Base-by-base conservation (phyloP, 495 filamentous ascomycete species). In the Astrothelium macrocarpum region DNA sequence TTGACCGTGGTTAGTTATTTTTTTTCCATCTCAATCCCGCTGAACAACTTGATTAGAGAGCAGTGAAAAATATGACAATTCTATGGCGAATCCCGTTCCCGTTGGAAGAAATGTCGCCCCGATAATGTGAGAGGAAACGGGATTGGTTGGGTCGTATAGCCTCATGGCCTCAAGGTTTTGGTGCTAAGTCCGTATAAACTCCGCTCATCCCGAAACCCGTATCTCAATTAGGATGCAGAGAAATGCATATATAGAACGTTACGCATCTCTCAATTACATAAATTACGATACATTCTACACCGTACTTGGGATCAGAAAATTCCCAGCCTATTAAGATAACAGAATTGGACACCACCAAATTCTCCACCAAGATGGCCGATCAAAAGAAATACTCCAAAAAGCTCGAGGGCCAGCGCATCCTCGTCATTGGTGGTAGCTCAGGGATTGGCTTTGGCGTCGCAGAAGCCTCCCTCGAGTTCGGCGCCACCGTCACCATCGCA, bases 381-480 rank as follows among this genome's bases (percentile, higher is more conserved):
- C 65, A 69, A 65, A 60, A 66, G 39, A 71, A 71, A 53, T 71
- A 71, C 59, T 66, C 66, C 0, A 60, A 71, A 20, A 71, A 71
- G 68, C 64, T 71, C 53, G 59, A 64, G 32, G 66, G 59, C 31
- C 36, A 56, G 16, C 62, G 62, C 39, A 66, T 71, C 43, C 36
- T 71, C 29, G 62, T 71, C 29, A 66, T 71, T 23, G 68, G 68
- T 18, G 68, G 68, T 1, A 64, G 63, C 1, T 71, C 61, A 70
- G 74, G 74, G 64, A 71, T 76, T 32, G 74, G 74, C 56, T 75
- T 62, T 63, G 69, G 62, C 65, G 70, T 76, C 59, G 74, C 74
- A 62, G 71, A 73, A 68, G 73, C 73, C 18, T 64, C 64, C n/a
- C 64, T 76, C 65, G 74, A 75, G 59, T 56, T 61, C 53, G 70